These are phyloP conservation scores for Plenodomus biglobosus DNA, from an alignment of 2,329 filamentous ascomycete species.

Conservation along the genomic window DNA sequence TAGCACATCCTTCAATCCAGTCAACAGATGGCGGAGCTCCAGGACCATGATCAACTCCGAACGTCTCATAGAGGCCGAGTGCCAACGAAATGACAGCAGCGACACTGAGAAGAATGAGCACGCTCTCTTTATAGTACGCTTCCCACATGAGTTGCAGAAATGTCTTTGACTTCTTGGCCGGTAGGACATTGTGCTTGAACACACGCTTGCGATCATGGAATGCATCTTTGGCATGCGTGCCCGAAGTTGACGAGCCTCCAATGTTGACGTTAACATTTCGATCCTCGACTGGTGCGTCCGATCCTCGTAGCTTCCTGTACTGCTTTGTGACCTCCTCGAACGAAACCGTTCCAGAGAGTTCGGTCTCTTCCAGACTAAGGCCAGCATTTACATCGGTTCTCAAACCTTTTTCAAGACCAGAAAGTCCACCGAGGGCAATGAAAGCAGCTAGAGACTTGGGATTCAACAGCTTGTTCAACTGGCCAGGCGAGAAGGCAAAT, in stretches of 20 bases:
- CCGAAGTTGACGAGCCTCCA: conserved; percentile 26
- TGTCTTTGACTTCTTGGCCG: conserved; percentile 67
- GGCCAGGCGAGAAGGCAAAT: conserved; percentile 79
- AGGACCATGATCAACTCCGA: conserved; percentile 58
- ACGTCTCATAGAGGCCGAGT: conserved; percentile 72
- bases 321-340: conserved; percentile 63
- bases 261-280: conserved; percentile 13
- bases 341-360: conserved; percentile 61
- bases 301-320: conserved; percentile 6
- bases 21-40: conserved; percentile 59
- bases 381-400: conserved; percentile 65
- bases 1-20: conserved; percentile 80
- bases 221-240: conserved; percentile 21
- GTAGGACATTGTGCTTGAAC: conserved; percentile 68
- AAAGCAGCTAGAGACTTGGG: conserved; percentile 78
- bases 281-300: conserved; percentile 11
- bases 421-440: conserved; percentile 70
- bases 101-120: conserved; percentile 56
- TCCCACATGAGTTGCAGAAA: conserved; percentile 74
- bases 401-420: conserved; percentile 71
- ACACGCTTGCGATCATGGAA: conserved; percentile 68
- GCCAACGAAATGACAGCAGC: conserved; percentile 71
- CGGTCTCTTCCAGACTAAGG: conserved; percentile 69
- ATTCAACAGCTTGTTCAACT: conserved; percentile 77
- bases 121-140: conserved; percentile 73